Evolutionary conservation across 768 basidiomycete species (phyloP).

Genomic region (Gloeopeniophorella convolvens): DNA sequence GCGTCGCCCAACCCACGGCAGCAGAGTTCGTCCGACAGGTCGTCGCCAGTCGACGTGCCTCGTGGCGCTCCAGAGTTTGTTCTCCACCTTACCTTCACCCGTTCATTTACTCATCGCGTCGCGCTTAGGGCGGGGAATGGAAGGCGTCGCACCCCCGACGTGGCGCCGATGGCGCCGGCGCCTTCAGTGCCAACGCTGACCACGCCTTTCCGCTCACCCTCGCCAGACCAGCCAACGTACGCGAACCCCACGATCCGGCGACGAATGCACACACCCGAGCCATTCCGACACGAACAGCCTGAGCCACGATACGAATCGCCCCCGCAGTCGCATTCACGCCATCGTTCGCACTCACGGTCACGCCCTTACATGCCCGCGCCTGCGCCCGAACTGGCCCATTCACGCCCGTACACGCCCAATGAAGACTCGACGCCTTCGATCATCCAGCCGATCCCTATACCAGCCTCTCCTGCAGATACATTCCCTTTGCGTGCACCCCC

Average conservation of each 20-base stretch:
- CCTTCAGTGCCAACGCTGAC: constrained; percentile 6
- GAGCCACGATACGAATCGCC: neutral
- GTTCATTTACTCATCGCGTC: neutral
- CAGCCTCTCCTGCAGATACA: constrained; percentile 3
- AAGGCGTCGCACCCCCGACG: constrained; percentile 3
- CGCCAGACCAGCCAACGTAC: neutral
- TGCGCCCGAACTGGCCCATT: constrained; percentile 4
- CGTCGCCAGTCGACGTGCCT: constrained; percentile 3
- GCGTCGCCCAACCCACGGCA: neutral
- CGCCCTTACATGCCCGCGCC: constrained; percentile 5
- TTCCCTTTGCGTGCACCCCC: neutral
- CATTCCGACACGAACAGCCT: neutral
- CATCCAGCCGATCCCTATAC: constrained; percentile 18
- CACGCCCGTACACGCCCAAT: constrained; percentile 19
- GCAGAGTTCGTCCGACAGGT: constrained; percentile 1
- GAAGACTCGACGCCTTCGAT: constrained; percentile 16
- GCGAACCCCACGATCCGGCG: constrained; percentile 2
- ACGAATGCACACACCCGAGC: neutral
- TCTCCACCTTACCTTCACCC: neutral
- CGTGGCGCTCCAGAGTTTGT: constrained; percentile 7
- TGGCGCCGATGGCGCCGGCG: constrained; percentile 6
- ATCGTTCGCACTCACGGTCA: constrained; percentile 12
- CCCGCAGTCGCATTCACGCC: neutral
- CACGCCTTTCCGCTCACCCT: constrained; percentile 9
- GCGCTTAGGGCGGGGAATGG: constrained; percentile 1